Percentiles rank a stretch among this genome's conserved stretches.
Evolutionary conservation across 2,329 filamentous ascomycete genomes (phyloP).

Genomic region (Arthrinium puccinioides): DNA sequence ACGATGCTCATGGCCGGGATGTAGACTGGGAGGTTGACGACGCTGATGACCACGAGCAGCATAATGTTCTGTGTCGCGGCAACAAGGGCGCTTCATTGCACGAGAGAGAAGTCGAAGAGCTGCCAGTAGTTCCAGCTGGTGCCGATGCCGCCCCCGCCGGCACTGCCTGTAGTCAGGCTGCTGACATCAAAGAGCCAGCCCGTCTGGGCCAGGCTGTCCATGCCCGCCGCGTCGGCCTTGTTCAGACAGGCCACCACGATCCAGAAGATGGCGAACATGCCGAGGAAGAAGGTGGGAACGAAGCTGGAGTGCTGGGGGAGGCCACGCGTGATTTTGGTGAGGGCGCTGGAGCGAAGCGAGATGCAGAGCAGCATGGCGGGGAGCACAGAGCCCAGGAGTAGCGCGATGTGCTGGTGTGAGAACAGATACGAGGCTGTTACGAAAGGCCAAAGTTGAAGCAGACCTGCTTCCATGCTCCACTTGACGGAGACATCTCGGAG

Average conservation of each 20-base stretch:
- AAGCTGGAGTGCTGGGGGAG: neutral
- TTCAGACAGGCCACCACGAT: neutral
- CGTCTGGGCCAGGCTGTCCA: neutral
- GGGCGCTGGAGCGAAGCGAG: neutral
- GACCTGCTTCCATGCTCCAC: too few relatives aligned
- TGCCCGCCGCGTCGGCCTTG: neutral
- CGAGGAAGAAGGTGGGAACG: neutral
- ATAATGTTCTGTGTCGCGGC: neutral
- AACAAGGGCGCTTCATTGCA: neutral
- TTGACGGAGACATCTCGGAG: too few relatives aligned
- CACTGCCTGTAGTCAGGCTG: too few relatives aligned
- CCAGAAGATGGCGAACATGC: neutral
- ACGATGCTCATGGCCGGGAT: neutral
- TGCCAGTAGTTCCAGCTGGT: neutral
- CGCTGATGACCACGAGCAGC: neutral
- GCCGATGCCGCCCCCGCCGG: neutral
- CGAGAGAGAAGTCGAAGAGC: neutral
- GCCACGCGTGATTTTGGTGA: neutral
- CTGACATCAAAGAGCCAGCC: neutral
- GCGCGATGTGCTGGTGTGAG: neutral
- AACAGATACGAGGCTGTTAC: too few relatives aligned
- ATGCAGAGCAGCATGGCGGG: neutral
- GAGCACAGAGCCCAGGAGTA: neutral
- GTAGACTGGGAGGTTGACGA: neutral
- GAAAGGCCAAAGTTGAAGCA: too few relatives aligned